Conservation (phyloP, 1,284 basidiomycete species). For the Leccinum griseonigrum region DNA sequence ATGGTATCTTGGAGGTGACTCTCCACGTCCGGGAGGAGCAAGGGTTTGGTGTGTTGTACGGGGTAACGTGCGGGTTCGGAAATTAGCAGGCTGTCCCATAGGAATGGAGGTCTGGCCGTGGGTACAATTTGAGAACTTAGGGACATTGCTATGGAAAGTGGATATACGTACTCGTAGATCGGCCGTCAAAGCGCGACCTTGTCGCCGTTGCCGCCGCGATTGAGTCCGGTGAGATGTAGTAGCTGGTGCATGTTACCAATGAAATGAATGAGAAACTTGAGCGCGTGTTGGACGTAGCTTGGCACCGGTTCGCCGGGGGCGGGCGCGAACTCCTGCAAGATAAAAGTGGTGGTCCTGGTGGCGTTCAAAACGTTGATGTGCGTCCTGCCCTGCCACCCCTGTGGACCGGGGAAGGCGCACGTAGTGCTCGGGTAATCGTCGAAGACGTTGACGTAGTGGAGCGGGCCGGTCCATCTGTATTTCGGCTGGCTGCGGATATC, state of each 20-base stretch:
- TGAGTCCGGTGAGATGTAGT: conserved; percentile 82
- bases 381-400: conserved; percentile 72
- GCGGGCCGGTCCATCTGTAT: conserved; percentile 63
- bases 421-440: conserved; percentile 75
- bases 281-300: conserved; percentile 41
- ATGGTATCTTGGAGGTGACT: conserved; percentile 72
- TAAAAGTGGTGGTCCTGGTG: conserved; percentile 66
- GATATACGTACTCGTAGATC: conserved; percentile 55
- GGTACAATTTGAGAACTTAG: not conserved
- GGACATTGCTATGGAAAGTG: not conserved
- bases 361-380: conserved; percentile 73
- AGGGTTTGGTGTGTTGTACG: conserved; percentile 67
- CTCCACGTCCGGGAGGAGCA: conserved; percentile 70
- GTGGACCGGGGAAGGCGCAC: conserved; percentile 75
- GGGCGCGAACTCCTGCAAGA: conserved; percentile 49
- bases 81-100: conserved; percentile 85
- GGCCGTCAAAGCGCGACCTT: conserved; percentile 68
- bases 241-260: conserved; percentile 92
- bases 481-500: conserved; percentile 46
- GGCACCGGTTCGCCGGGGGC: conserved; percentile 18
- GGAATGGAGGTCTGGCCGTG: conserved; percentile 68
- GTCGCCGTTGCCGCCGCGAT: conserved; percentile 80
- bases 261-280: conserved; percentile 91
- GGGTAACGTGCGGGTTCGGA: conserved; percentile 73
- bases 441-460: conserved; percentile 75